A percentile compares a stretch with the other conserved stretches of the same genome.
Conservation (phyloP, 2,329 filamentous ascomycete species). For the Seiridium unicorne region DNA sequence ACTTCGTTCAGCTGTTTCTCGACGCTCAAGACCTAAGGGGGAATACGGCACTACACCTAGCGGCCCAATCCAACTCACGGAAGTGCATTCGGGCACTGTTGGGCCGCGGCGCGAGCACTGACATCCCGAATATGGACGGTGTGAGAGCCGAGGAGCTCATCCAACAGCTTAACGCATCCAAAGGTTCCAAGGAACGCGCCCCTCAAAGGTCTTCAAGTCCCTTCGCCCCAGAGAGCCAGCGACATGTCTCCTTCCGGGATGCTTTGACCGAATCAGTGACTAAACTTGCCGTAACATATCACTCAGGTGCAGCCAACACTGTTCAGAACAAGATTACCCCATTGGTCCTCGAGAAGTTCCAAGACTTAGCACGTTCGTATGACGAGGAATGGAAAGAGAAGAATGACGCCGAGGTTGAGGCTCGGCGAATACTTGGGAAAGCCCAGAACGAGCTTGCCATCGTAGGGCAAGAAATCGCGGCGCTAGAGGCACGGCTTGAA, state of each 20-base stretch:
- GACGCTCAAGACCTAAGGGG: constrained; percentile 83
- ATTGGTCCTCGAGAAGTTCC: constrained; percentile 69
- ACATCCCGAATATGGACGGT: constrained; percentile 79
- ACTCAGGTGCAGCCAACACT: constrained; percentile 65
- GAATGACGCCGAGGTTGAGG: constrained; percentile 66
- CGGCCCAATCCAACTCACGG: constrained; percentile 79
- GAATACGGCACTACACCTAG: constrained; percentile 78
- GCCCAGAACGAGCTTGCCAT: constrained; percentile 66
- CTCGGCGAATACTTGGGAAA: constrained; percentile 62
- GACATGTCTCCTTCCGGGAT: constrained; percentile 52
- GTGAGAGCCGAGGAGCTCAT: constrained; percentile 85
- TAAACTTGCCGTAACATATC: constrained; percentile 43
- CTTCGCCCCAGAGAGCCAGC: constrained; percentile 62
- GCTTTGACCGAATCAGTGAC: constrained; percentile 42
- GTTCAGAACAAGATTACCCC: constrained; percentile 69
- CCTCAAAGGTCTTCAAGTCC: constrained; percentile 75
- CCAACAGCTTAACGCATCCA: constrained; percentile 67
- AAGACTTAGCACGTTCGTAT: constrained; percentile 67
- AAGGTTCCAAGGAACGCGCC: constrained; percentile 55
- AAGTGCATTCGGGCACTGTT: constrained; percentile 82
- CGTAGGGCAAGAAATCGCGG: constrained; percentile 57
- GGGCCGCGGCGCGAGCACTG: constrained; percentile 76
- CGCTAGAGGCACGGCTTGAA: constrained; percentile 55
- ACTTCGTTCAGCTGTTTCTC: constrained; percentile 74
- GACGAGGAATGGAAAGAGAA: constrained; percentile 76